Percentiles rank a stretch among this genome's conserved stretches.
phyloP scores from a whole-genome alignment of 2,329 filamentous ascomycete species.

The Aspergillus nomiae region DNA sequence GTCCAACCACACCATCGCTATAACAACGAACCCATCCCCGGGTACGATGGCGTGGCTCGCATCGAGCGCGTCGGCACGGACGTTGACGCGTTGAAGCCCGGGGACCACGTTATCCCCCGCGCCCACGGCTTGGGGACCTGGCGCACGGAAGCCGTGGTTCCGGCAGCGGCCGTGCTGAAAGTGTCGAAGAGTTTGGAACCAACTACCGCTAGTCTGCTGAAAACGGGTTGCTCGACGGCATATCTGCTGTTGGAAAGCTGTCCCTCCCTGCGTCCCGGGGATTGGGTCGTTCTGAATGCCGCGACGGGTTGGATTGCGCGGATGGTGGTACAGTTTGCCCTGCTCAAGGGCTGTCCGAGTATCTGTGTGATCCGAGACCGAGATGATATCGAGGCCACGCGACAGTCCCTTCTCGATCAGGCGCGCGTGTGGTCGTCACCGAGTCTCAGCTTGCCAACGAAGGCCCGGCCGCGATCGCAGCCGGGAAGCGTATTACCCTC shows the following conservation, averaged over 20 bases:
- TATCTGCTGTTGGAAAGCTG: slow-evolving; percentile 4
- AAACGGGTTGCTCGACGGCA: slow-evolving; percentile 2
- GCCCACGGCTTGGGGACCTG: slow-evolving; percentile 1
- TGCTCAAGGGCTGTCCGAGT: not conserved
- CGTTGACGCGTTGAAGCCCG: not conserved
- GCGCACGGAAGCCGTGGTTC: slow-evolving; percentile 4
- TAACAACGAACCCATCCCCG: slow-evolving; percentile 1
- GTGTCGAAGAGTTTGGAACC: slow-evolving; percentile 1
- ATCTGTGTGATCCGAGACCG: slow-evolving; percentile 7
- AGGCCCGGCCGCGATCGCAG: not conserved
- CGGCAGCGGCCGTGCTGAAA: slow-evolving; percentile 1
- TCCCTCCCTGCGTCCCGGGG: not conserved
- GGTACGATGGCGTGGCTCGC: not conserved
- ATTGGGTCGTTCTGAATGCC: not conserved
- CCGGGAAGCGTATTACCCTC: not conserved
- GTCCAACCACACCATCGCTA: slow-evolving; percentile 2
- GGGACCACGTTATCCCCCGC: slow-evolving; percentile 4
- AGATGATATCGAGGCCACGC: not conserved
- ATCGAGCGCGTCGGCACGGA: not conserved
- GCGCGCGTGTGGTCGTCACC: not conserved
- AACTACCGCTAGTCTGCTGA: not conserved
- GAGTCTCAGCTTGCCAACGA: slow-evolving; percentile 1
- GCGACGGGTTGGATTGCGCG: slow-evolving; percentile 3
- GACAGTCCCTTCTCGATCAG: not conserved
- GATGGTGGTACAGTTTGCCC: slow-evolving; percentile 5